Evolutionary conservation across 495 filamentous ascomycete genomes (phyloP).

Genomic region (Hypoxylon intermedium): DNA sequence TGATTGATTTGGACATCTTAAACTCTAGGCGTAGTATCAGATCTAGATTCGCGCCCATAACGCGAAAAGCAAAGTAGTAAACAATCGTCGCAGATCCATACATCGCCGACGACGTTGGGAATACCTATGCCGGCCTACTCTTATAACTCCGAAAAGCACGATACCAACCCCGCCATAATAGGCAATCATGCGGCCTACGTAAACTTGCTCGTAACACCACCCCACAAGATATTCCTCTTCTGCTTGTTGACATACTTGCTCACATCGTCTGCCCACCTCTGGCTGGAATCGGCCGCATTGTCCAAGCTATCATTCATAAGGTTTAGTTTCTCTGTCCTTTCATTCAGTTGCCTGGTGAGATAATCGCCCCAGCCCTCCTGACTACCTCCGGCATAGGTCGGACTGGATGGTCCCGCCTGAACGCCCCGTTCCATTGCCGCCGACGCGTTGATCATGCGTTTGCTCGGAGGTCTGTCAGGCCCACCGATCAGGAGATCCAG

Average conservation of each 20-base stretch:
- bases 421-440: slow-evolving; percentile 53
- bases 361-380: slow-evolving; percentile 65
- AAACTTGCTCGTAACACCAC: slow-evolving; percentile 60
- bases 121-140: slow-evolving; percentile 18
- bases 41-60: no score
- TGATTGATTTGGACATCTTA: neutral
- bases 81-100: slow-evolving; percentile 2
- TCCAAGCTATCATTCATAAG: slow-evolving; percentile 86
- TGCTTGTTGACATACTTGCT: slow-evolving; percentile 83
- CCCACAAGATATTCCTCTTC: slow-evolving; percentile 81
- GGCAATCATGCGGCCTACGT: slow-evolving; percentile 30
- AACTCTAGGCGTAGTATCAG: neutral
- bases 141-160: slow-evolving; percentile 10
- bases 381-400: slow-evolving; percentile 65
- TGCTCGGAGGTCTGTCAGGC: slow-evolving; percentile 81
- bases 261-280: slow-evolving; percentile 84
- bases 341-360: slow-evolving; percentile 83
- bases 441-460: slow-evolving; percentile 66
- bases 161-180: slow-evolving; percentile 1
- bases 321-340: slow-evolving; percentile 85
- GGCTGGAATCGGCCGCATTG: slow-evolving; percentile 75
- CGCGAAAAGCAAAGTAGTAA: neutral
- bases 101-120: slow-evolving; percentile 17
- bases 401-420: slow-evolving; percentile 52
- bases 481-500: slow-evolving; percentile 92